phyloP scores from a whole-genome alignment of 2,329 filamentous ascomycete genomes.

The Hypoxylon sp. region DNA sequence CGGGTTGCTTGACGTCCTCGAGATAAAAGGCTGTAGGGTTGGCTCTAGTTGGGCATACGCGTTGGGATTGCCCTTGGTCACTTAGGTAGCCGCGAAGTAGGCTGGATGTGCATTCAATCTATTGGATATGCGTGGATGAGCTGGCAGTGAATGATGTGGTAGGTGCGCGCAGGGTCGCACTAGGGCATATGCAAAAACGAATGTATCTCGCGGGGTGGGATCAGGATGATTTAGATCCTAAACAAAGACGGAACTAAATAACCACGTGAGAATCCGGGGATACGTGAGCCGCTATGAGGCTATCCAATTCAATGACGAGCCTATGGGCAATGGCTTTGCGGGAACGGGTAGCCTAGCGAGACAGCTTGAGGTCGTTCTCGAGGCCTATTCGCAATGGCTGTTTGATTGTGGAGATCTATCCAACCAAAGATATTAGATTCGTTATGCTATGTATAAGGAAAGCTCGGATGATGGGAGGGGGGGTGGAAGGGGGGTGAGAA shows the following conservation, averaged over 20 bases:
- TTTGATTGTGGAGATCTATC: conserved; percentile 59
- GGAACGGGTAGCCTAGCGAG: conserved; percentile 56
- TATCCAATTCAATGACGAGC: conserved; percentile 47
- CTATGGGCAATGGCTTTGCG: conserved; percentile 51
- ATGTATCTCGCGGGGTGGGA: conserved; percentile 61
- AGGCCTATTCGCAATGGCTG: conserved; percentile 53
- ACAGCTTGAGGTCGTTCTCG: conserved; percentile 54
- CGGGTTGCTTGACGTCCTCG: conserved; percentile 49
- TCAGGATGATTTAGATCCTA: conserved; percentile 63
- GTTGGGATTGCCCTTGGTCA: conserved; percentile 60
- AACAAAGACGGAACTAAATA: conserved; percentile 46
- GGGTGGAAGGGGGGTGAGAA: conserved; percentile 51
- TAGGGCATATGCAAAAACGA: conserved; percentile 73
- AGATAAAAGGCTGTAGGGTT: conserved; percentile 57
- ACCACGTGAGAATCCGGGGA: conserved; percentile 50
- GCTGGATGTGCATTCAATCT: conserved; percentile 67
- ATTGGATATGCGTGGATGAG: conserved; percentile 74
- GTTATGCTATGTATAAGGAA: conserved; percentile 58
- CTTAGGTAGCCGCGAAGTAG: conserved; percentile 62
- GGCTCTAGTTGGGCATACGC: conserved; percentile 64
- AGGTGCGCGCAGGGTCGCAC: conserved; percentile 68
- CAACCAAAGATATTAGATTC: conserved; percentile 61
- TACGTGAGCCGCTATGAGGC: conserved; percentile 49
- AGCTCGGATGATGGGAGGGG: conserved; percentile 57
- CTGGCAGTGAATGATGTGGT: conserved; percentile 70